Evolutionary conservation across 148 eudicot genomes (phyloP).

Genomic region (Drosera capensis): DNA sequence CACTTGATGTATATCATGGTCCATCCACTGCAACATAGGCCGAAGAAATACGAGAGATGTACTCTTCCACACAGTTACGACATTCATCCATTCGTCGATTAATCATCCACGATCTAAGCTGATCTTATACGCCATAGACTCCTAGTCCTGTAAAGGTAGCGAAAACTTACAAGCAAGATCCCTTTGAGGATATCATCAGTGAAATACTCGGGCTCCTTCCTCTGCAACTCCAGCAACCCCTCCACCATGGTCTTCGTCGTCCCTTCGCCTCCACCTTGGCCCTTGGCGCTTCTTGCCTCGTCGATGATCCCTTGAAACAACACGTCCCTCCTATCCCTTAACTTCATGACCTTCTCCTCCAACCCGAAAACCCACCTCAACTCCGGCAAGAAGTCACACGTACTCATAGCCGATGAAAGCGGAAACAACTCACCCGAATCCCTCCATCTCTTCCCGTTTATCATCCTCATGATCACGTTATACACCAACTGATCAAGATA

Average conservation of each 20-base stretch:
- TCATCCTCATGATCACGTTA: constrained; percentile 24
- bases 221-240: constrained; percentile 20
- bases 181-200: constrained; percentile 31
- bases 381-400: constrained; percentile 18
- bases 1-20: too few species aligned
- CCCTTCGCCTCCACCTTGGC: neutral
- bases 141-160: too few species aligned
- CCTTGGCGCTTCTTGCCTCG: constrained; percentile 6
- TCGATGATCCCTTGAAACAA: constrained; percentile 32
- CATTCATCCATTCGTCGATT: too few species aligned
- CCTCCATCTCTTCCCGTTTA: constrained; percentile 18
- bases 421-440: constrained; percentile 10
- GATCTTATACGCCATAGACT: too few species aligned
- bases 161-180: constrained; percentile 27
- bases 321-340: constrained; percentile 10
- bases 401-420: constrained; percentile 6
- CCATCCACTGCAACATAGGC: too few species aligned
- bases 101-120: too few species aligned
- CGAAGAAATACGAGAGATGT: too few species aligned
- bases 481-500: constrained; percentile 16
- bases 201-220: constrained; percentile 24
- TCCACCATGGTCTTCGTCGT: constrained; percentile 24
- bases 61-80: too few species aligned
- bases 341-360: constrained; percentile 5
- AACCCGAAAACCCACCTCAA: constrained; percentile 18